Evolutionary conservation across 371 early-diverging fungal genomes (phyloP).

Genomic region (Mortierella sp.): DNA sequence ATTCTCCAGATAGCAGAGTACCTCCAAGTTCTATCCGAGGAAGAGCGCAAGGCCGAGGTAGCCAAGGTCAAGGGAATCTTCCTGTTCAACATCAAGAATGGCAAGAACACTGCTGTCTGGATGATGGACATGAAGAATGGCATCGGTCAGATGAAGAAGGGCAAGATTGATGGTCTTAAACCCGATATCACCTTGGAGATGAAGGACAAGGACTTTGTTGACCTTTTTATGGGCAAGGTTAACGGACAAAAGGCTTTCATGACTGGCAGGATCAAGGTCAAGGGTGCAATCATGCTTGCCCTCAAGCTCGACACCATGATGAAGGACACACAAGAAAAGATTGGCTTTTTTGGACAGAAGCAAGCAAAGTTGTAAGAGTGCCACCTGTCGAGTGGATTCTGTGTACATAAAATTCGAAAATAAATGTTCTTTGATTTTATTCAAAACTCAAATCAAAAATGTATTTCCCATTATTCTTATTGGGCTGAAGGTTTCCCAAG

Average conservation of each 20-base stretch:
- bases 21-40: conserved; percentile 45
- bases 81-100: conserved; percentile 83
- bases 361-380: conserved; percentile 45
- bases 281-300: conserved; percentile 86
- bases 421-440: too few relatives aligned
- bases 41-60: conserved; percentile 56
- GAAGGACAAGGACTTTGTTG: conserved; percentile 87
- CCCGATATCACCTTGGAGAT: conserved; percentile 76
- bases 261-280: conserved; percentile 87
- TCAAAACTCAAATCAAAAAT: too few relatives aligned
- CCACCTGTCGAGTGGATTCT: too few relatives aligned
- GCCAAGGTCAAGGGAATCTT: conserved; percentile 84
- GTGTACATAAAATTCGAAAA: too few relatives aligned
- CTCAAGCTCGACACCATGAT: conserved; percentile 70
- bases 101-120: conserved; percentile 77
- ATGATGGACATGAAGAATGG: conserved; percentile 82
- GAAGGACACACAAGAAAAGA: conserved; percentile 57
- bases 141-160: conserved; percentile 66
- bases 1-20: conserved; percentile 53
- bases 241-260: conserved; percentile 89
- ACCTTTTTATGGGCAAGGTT: conserved; percentile 85
- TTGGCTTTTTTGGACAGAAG: conserved; percentile 51
- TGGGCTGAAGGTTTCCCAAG: too few relatives aligned
- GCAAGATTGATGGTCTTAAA: conserved; percentile 73
- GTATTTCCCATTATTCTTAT: too few relatives aligned